Evolutionary conservation across 352 stramenopile species (phyloP), one percentile per base, ranked within the genome.

Genomic region (Phytophthora sp.): DNA sequence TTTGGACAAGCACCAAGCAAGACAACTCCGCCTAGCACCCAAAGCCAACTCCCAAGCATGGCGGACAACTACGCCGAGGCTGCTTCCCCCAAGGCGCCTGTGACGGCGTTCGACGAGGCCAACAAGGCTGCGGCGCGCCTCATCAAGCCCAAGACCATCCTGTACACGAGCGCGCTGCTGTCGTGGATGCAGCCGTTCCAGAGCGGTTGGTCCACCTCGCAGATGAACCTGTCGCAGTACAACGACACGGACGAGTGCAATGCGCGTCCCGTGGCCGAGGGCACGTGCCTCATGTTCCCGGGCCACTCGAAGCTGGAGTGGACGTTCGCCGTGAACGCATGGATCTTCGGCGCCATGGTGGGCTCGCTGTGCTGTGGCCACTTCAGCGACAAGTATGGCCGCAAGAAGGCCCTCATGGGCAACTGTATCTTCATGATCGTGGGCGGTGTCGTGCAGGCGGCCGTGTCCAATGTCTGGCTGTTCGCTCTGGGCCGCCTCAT

Each of bases 1-100:
- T 56, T 56, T 50, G 18, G 35, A 62, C 59, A 67, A 62, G 51
- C 59, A 61, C 20, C 34, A 46, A 51, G n/a, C 59, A 67, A 67
- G 32, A 43, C 39, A 32, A 51, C 21, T n/a, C n/a, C n/a, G n/a
- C n/a, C n/a, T 21, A 30, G 8, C 23, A 30, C 11, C 11, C 26
- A 35, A 38, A 15, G 5, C n/a, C 6, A 38, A n/a, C 24, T n/a
- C n/a, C n/a, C n/a, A 35, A 51, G 8, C 26, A 51, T 39, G 23
- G 37, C 30, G 18, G 52, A 43, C 52, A 42, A 59, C 51, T 52
- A 61, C 52, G 12, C 39, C 3, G 52, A 61, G 34, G 52, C 37
- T 7, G 5, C 34, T 8, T 23, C 50, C 11, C 50, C 50, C 13
- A 61, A 61, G 30, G 23, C 41, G 21, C 13, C 18, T 28, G 50